Conservation (phyloP, 495 filamentous ascomycete species). For the Hyaloscypha hepaticicola region DNA sequence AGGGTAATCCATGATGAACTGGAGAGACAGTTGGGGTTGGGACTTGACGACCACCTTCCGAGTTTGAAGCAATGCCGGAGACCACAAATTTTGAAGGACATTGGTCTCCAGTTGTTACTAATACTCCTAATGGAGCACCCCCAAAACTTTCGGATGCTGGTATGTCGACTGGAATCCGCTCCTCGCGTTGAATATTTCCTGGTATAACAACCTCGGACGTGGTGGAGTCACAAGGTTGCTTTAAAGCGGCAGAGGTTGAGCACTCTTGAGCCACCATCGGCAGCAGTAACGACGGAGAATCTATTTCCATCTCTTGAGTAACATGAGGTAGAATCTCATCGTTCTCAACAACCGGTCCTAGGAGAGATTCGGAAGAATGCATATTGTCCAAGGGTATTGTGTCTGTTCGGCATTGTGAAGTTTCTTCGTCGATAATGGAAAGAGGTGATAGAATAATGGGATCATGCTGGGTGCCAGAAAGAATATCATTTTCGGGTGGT, state of each 20-base stretch:
- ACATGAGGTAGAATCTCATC: not conserved
- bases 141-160: not conserved
- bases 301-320: not conserved
- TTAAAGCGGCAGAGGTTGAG: not conserved
- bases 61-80: not conserved
- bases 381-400: not conserved
- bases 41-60: not conserved
- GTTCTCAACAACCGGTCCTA: not conserved
- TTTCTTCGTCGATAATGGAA: not conserved
- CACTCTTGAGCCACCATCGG: not conserved
- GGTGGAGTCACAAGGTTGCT: not conserved
- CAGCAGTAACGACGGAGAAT: not conserved
- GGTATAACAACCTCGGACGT: not conserved
- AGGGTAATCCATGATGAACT: not conserved
- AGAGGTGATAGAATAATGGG: not conserved
- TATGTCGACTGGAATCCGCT: not conserved
- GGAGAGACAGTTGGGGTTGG: not conserved
- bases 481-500: not conserved
- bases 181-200: not conserved
- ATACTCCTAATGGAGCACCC: not conserved
- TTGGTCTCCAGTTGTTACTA: not conserved
- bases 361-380: not conserved
- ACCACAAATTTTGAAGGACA: slow-evolving; percentile 5
- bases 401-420: not conserved
- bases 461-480: not conserved